phyloP scores from a whole-genome alignment of 73 alveolate species.

The Blepharisma stoltei region DNA sequence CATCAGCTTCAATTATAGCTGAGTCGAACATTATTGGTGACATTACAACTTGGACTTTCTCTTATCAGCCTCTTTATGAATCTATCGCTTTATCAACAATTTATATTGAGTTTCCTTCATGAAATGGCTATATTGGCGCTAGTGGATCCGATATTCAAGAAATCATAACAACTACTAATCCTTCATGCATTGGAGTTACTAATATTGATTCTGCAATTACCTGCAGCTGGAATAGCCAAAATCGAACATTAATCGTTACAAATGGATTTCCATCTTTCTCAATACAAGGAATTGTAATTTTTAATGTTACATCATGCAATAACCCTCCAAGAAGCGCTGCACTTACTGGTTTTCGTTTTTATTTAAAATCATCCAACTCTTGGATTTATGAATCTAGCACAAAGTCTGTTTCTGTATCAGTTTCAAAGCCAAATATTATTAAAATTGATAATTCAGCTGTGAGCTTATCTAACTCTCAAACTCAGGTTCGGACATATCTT shows the following conservation, averaged over 20 bases:
- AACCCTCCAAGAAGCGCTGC: constrained; percentile 2
- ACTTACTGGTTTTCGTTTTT: not conserved
- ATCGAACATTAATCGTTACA: not conserved
- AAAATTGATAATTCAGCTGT: not conserved
- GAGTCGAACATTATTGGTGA: not conserved
- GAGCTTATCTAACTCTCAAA: too few species aligned
- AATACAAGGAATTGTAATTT: not conserved
- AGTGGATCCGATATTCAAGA: not conserved
- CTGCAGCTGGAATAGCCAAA: not conserved
- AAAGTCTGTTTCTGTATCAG: not conserved
- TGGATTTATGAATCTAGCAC: not conserved
- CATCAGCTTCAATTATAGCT: not conserved
- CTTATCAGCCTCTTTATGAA: not conserved
- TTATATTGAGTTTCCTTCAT: not conserved
- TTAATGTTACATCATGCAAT: not conserved
- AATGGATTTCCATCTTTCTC: not conserved
- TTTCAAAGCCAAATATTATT: not conserved
- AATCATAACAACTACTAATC: not conserved
- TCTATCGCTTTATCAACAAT: not conserved
- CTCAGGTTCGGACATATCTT: not conserved
- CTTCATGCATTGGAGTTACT: not conserved
- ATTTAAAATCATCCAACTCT: not conserved
- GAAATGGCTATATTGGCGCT: not conserved
- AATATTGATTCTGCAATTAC: not conserved
- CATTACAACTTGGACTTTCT: not conserved